Conservation (phyloP, 1,139 yeast species). For the Pichia cactophila region DNA sequence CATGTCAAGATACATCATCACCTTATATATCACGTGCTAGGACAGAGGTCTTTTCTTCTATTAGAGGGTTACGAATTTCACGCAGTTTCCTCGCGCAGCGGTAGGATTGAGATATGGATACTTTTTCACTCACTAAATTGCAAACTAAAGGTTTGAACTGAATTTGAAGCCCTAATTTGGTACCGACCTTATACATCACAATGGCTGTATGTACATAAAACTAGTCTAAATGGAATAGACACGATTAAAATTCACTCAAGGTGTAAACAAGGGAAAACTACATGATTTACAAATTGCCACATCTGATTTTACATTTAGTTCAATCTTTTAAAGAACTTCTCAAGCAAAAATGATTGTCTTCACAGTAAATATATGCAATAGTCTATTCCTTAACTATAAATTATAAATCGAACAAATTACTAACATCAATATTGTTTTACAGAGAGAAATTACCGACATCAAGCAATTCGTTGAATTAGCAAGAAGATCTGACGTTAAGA, state of each 20-base stretch:
- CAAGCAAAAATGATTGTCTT: no score
- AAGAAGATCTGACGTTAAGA: slow-evolving; percentile 92
- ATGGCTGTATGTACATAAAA: slow-evolving; percentile 24
- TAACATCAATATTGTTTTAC: background rate
- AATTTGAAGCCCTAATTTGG: background rate
- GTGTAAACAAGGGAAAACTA: no score
- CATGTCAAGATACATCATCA: no score
- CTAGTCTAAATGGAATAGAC: background rate
- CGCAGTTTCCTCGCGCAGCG: background rate
- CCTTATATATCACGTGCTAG: background rate
- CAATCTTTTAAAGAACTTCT: no score
- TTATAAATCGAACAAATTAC: background rate
- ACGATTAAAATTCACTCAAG: no score
- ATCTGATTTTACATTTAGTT: no score
- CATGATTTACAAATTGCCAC: no score
- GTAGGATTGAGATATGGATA: background rate
- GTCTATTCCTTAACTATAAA: background rate
- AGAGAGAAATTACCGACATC: slow-evolving; percentile 82
- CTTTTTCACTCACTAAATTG: background rate
- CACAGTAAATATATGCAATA: no score
- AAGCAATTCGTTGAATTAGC: slow-evolving; percentile 97
- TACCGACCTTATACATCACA: slow-evolving; percentile 14
- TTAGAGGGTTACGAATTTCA: background rate
- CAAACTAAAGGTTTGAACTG: background rate
- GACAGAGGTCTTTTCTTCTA: background rate